Evolutionary conservation across 2,329 filamentous ascomycete genomes (phyloP).

Genomic region (Neurospora sp.): DNA sequence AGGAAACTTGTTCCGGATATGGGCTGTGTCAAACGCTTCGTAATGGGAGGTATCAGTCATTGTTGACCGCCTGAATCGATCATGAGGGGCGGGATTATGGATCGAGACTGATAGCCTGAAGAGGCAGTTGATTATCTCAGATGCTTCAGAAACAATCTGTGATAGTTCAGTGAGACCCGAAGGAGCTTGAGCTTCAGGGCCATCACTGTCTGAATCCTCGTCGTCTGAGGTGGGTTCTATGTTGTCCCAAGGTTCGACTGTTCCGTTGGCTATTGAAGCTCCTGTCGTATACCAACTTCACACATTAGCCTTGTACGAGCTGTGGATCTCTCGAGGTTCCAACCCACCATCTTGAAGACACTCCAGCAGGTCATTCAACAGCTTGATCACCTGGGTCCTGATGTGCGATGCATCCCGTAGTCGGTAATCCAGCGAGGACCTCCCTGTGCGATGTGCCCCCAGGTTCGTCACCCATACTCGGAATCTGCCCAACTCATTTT

Average conservation of each 20-base stretch:
- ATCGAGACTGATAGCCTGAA: conserved; percentile 7
- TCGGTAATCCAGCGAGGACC: conserved; percentile 14
- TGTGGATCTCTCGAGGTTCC: neutral
- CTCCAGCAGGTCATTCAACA: neutral
- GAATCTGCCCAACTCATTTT: conserved; percentile 8
- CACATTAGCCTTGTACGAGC: neutral
- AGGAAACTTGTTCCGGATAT: conserved; percentile 1
- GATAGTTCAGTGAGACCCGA: neutral
- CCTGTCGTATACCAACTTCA: neutral
- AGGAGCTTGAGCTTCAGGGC: neutral
- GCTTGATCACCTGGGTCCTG: conserved; percentile 2
- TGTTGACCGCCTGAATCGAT: neutral
- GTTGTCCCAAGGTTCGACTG: conserved; percentile 1
- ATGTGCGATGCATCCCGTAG: conserved; percentile 16
- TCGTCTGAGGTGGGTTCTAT: neutral
- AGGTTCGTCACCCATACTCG: conserved; percentile 15
- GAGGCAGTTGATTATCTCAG: conserved; percentile 6
- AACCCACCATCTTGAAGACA: conserved; percentile 1
- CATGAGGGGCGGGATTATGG: conserved; percentile 9
- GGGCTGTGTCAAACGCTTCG: neutral
- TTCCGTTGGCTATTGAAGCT: neutral
- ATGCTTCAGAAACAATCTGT: conserved; percentile 1
- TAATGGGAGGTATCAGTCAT: neutral
- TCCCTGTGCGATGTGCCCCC: conserved; percentile 12
- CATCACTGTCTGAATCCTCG: neutral